Conservation (phyloP, 2,329 filamentous ascomycete species). For the Ambrosiella cleistominuta region DNA sequence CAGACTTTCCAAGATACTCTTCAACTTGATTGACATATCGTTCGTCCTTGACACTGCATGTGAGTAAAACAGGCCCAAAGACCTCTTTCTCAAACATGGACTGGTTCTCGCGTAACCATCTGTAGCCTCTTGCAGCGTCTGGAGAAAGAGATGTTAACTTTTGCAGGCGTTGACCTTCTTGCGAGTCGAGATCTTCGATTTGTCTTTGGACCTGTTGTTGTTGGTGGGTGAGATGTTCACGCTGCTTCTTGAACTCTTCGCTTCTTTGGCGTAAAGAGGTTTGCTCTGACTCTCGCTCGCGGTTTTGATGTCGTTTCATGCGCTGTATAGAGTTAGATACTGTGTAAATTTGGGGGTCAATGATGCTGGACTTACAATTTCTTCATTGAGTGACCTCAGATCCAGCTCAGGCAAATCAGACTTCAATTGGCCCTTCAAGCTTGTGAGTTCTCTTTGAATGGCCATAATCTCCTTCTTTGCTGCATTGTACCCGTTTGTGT, state of each 20-base stretch:
- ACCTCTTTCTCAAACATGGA: constrained; percentile 55
- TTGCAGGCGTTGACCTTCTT: constrained; percentile 54
- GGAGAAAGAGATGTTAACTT: constrained; percentile 42
- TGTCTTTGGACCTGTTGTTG: constrained; percentile 26
- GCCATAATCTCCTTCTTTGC: constrained; percentile 11
- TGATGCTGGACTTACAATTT: constrained; percentile 38
- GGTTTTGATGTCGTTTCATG: constrained; percentile 29
- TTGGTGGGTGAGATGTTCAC: not conserved
- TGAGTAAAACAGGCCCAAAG: constrained; percentile 64
- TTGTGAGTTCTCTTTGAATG: constrained; percentile 21
- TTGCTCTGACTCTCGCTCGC: constrained; percentile 33
- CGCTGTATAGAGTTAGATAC: constrained; percentile 16
- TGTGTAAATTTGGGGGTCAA: not conserved
- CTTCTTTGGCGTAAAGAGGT: constrained; percentile 27
- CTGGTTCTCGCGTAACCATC: constrained; percentile 63
- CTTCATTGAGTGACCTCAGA: constrained; percentile 49
- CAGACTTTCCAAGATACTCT: constrained; percentile 30
- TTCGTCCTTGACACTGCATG: constrained; percentile 60
- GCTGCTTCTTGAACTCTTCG: constrained; percentile 20
- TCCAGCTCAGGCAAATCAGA: constrained; percentile 52
- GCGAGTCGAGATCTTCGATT: constrained; percentile 47
- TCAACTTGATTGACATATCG: constrained; percentile 42
- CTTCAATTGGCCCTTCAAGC: constrained; percentile 36
- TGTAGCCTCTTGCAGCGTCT: constrained; percentile 55
- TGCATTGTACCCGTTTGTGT: constrained; percentile 18